phyloP scores from a whole-genome alignment of 2,329 filamentous ascomycete genomes.

The Clarireedia homoeocarpa region DNA sequence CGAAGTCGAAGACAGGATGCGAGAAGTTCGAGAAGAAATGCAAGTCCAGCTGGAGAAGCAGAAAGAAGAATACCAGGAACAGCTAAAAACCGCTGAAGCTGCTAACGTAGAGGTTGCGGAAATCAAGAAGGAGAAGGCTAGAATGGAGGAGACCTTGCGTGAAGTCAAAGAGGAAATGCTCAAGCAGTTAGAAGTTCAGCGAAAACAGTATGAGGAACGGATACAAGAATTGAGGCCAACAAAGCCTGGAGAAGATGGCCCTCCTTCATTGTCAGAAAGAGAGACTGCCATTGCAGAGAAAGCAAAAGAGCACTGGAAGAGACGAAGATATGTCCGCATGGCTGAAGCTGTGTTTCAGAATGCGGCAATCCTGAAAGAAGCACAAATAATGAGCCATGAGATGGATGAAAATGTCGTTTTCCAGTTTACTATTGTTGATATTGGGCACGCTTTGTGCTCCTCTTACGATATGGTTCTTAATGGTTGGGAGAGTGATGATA shows the following conservation, averaged over 20 bases:
- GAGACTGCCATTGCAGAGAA: slow-evolving; percentile 65
- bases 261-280: slow-evolving; percentile 49
- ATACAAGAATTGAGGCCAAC: slow-evolving; percentile 67
- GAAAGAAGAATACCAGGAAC: slow-evolving; percentile 74
- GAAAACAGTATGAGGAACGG: slow-evolving; percentile 76
- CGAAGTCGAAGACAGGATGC: slow-evolving; percentile 68
- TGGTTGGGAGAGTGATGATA: slow-evolving; percentile 76
- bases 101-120: slow-evolving; percentile 75
- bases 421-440: slow-evolving; percentile 86
- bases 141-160: slow-evolving; percentile 75
- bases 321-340: slow-evolving; percentile 85
- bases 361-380: slow-evolving; percentile 83
- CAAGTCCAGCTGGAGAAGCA: slow-evolving; percentile 75
- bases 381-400: slow-evolving; percentile 95
- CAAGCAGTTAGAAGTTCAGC: slow-evolving; percentile 73
- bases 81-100: slow-evolving; percentile 66
- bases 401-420: slow-evolving; percentile 90
- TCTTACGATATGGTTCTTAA: slow-evolving; percentile 96
- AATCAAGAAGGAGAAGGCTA: slow-evolving; percentile 70
- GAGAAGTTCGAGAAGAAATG: slow-evolving; percentile 72
- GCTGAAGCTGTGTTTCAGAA: slow-evolving; percentile 86
- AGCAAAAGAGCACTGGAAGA: slow-evolving; percentile 67
- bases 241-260: slow-evolving; percentile 39
- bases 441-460: slow-evolving; percentile 81
- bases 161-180: slow-evolving; percentile 84